These are phyloP conservation scores for Yueomyces sp. DNA, from an alignment of 805 yeast genomes.

Conservation along the genomic window DNA sequence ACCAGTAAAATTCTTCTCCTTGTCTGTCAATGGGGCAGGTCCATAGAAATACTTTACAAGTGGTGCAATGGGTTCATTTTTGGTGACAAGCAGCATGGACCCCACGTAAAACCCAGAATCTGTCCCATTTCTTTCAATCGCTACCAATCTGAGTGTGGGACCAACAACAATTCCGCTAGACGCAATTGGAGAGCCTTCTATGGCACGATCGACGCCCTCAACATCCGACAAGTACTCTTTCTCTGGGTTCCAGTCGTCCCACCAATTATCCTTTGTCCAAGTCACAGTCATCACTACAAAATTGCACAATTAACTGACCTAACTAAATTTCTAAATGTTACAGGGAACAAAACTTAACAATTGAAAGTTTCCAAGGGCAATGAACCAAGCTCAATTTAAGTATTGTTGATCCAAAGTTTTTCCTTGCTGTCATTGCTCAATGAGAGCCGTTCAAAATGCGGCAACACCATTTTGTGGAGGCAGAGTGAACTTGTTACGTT, in stretches of 20 bases:
- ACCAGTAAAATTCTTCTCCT: slow-evolving; percentile 5
- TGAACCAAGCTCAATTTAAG: no score
- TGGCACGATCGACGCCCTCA: slow-evolving; percentile 10
- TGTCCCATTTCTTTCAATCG: slow-evolving; percentile 35
- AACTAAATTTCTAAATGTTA: no score
- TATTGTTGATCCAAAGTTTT: not conserved
- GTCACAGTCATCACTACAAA: not conserved
- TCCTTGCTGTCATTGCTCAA: not conserved
- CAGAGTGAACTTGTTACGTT: no score
- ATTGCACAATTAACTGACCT: no score
- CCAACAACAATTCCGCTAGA: slow-evolving; percentile 39
- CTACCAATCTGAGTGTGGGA: slow-evolving; percentile 59
- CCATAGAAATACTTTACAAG: slow-evolving; percentile 9
- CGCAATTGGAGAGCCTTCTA: slow-evolving; percentile 10
- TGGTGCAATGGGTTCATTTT: slow-evolving; percentile 30
- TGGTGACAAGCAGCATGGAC: slow-evolving; percentile 45
- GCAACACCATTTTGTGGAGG: no score
- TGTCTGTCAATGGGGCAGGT: slow-evolving; percentile 14
- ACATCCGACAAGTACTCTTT: slow-evolving; percentile 11
- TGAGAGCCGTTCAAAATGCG: not conserved
- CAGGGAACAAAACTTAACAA: no score
- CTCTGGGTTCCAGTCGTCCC: slow-evolving; percentile 16
- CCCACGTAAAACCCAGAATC: slow-evolving; percentile 45
- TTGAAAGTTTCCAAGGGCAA: no score
- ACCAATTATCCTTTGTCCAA: slow-evolving; percentile 6